These are phyloP conservation scores for Russula olivacea DNA, from an alignment of 768 basidiomycete species.

Conservation along the genomic window DNA sequence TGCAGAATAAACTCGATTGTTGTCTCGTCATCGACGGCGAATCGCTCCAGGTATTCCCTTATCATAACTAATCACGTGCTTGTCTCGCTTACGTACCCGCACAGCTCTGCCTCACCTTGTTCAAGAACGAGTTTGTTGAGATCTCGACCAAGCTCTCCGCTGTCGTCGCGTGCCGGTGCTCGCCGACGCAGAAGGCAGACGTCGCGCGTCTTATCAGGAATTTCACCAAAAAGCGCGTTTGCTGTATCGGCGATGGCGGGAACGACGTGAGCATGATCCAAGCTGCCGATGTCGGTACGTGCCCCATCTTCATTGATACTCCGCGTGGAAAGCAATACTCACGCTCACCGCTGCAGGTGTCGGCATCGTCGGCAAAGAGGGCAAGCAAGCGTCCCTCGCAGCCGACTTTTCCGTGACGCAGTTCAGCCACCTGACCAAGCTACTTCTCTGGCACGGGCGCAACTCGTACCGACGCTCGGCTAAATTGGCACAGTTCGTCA, in stretches of 20 bases:
- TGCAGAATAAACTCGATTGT: slow-evolving; percentile 92
- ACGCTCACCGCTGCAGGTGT: slow-evolving; percentile 56
- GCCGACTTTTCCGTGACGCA: slow-evolving; percentile 98
- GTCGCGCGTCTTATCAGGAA: slow-evolving; percentile 89
- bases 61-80: neutral
- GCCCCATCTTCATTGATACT: neutral
- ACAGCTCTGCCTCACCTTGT: slow-evolving; percentile 84
- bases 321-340: neutral
- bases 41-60: slow-evolving; percentile 71
- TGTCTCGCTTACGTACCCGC: neutral
- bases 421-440: slow-evolving; percentile 91
- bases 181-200: slow-evolving; percentile 98
- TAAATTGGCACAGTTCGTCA: slow-evolving; percentile 97
- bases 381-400: slow-evolving; percentile 96
- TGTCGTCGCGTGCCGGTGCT: slow-evolving; percentile 96
- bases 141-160: slow-evolving; percentile 94
- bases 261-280: slow-evolving; percentile 99
- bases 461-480: slow-evolving; percentile 98
- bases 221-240: slow-evolving; percentile 90
- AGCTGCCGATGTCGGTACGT: slow-evolving; percentile 94
- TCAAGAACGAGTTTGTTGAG: slow-evolving; percentile 92
- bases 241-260: slow-evolving; percentile 98
- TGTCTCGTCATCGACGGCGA: slow-evolving; percentile 98
- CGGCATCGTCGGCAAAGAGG: slow-evolving; percentile 98
- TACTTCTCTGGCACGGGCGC: slow-evolving; percentile 97